phyloP scores from a whole-genome alignment of 345 rosid species.

The Reutealis trisperma region DNA sequence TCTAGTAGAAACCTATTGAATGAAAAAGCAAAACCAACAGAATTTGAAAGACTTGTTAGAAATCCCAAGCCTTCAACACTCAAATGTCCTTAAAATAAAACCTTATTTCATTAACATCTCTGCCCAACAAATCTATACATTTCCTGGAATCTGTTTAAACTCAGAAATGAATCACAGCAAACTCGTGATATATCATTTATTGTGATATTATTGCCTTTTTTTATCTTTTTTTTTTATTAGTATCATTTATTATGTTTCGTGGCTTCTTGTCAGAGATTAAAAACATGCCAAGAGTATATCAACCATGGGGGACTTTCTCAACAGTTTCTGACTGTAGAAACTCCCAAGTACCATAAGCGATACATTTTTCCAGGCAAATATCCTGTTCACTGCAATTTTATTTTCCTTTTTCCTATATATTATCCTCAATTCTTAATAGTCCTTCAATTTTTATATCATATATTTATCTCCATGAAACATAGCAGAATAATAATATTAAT shows the following conservation, averaged over 20 bases:
- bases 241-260: neutral
- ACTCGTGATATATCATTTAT: slow-evolving; percentile 14
- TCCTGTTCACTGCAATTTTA: neutral
- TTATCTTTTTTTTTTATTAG: neutral
- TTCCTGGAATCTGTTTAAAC: neutral
- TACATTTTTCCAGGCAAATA: slow-evolving; percentile 72
- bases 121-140: neutral
- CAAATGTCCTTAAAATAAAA: no score
- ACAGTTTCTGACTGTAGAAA: slow-evolving; percentile 44
- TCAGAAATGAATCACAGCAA: neutral
- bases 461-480: neutral
- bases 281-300: slow-evolving; percentile 50
- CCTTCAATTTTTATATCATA: no score
- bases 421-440: no score
- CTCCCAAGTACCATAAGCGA: slow-evolving; percentile 56
- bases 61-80: no score
- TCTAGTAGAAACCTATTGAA: no score
- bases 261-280: slow-evolving; percentile 43
- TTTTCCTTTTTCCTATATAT: no score
- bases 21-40: no score
- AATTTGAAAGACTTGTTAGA: no score
- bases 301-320: slow-evolving; percentile 53
- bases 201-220: neutral
- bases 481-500: no score
- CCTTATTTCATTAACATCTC: no score